Evolutionary conservation across 2,329 filamentous ascomycete species (phyloP), one percentile per base, ranked within the genome.

Genomic region (Epichloe uncinata): DNA sequence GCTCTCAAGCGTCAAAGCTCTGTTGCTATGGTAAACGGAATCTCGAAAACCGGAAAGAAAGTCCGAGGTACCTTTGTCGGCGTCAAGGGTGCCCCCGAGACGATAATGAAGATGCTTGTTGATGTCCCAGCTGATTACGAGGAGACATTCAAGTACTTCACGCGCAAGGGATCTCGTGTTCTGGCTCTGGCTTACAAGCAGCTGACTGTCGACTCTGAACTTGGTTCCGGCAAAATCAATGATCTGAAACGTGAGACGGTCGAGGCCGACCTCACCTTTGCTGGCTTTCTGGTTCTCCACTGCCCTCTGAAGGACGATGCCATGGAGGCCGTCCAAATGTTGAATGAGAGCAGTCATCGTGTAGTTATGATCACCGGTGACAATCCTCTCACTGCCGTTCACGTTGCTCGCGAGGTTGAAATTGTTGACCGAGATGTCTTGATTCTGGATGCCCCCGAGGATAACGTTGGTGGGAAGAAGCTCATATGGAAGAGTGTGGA

Each of bases 321-420:
- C 44, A 86, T 93, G 69, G 84, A 93, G 65, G 83, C 93, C 38
- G 87, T 98, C 41, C 87, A 85, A 56, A 96, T 97, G 88, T 78
- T 98, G 59, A 98, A 96, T 63, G 93, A 98, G 73, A 97, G 91
- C 69, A 97, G 90, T 69, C 93, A 98, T 67, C 87, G 93, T 59
- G 89, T 95, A 44, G 86, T 98, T 58, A 98, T 98, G 93, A 98
- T 98, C 57, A 98, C 93, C 53, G 93, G 93, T 63, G 93, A 98
- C 67, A 98, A 98, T 66, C 91, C 93, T 12, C 77, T 98, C 48
- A 98, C 93, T 40, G 93, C 93, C 56, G 87, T 95, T 11, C 91
- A 98, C 63, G 93, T 98, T 50, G 93, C 93, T 15, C 83, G 85
- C 54, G 84, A 96, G 65, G 93, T 98, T 26, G 93, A 98, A 66